Evolutionary conservation across 1,284 basidiomycete genomes (phyloP), one percentile per base, ranked within the genome.

Genomic region (Phylloboletellus chloephorus): DNA sequence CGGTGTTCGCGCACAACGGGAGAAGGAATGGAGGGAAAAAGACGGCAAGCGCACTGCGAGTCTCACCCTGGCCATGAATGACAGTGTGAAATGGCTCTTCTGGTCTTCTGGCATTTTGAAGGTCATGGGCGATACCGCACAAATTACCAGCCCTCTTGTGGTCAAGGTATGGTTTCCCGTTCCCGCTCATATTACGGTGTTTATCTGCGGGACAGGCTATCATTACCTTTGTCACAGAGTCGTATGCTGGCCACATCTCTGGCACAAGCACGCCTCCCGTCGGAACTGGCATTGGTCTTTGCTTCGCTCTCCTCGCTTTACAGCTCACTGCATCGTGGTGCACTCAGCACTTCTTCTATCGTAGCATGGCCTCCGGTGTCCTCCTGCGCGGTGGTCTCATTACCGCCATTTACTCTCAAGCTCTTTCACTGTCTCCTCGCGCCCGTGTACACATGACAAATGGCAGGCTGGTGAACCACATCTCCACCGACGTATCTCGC

Each of bases 391-490:
- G 84, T 3, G 92, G 91, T 0, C 76, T 97, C 41, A 96, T 97
- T 54, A 82, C 88, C 0, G 83, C 87, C 7, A 85, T 97, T 41
- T 98, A 94, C 64, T 73, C 79, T 22, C 81, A 84, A 34, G 81
- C 89, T 2, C 73, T 96, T 23, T 75, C 71, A 26, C 72, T 97
- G 34, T 87, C 85, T 3, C 79, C 86, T 15, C 85, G 90, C 37
- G 80, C 90, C 7, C 78, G 93, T n/a, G 80, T 82, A 3, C 82
- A 82, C 4, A 72, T 93, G 21, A 79, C 88, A 0, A 93, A 89
- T 53, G 91, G 91, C 26, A 84, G 84, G 56, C 75, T 94, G 29
- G 82, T 95, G 47, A 95, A 92, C 56, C 89, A 94, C 65, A 94
- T 97, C 51, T 92, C 88, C 4, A 94, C 92, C 0, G 94, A 97